A percentile compares a stretch with the other conserved stretches of the same genome.
Evolutionary conservation across 768 basidiomycete species (phyloP).

Genomic region (Kwoniella europaea): DNA sequence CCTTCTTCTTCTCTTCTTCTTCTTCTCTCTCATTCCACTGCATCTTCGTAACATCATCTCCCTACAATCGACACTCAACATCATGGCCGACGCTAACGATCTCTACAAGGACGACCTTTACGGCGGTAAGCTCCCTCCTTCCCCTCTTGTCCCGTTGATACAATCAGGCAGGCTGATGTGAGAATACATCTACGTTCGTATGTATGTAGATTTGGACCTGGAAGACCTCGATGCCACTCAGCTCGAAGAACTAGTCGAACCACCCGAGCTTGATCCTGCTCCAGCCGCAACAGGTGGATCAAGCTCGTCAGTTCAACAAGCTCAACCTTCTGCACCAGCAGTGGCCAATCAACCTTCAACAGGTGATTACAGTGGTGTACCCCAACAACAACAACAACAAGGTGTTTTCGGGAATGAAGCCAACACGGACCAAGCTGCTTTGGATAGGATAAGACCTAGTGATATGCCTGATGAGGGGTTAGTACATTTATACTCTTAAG

Average conservation of each 20-base stretch:
- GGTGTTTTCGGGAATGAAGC: constrained; percentile 2
- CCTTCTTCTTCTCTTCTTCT: background rate
- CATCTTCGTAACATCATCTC: background rate
- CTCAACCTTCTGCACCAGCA: background rate
- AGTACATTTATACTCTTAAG: constrained; percentile 61
- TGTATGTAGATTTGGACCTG: constrained; percentile 39
- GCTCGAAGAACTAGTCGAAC: constrained; percentile 59
- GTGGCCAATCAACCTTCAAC: constrained; percentile 3
- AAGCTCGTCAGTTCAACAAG: constrained; percentile 3
- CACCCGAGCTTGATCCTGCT: constrained; percentile 72
- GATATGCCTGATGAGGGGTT: constrained; percentile 99
- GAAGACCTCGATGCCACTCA: constrained; percentile 50
- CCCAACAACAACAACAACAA: constrained; percentile 25
- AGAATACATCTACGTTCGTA: background rate
- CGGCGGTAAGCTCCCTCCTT: constrained; percentile 66
- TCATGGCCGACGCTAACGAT: constrained; percentile 41
- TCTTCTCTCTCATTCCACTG: constrained; percentile 4
- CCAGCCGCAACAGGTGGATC: constrained; percentile 63
- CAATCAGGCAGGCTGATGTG: background rate
- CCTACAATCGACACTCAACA: constrained; percentile 2
- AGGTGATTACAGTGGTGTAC: constrained; percentile 1
- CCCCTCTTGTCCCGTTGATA: background rate
- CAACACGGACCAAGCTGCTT: constrained; percentile 14
- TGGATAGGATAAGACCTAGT: constrained; percentile 60
- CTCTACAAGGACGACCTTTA: constrained; percentile 78